Evolutionary conservation across 352 stramenopile genomes (phyloP).

Genomic region (Phytopythium oedochilum): DNA sequence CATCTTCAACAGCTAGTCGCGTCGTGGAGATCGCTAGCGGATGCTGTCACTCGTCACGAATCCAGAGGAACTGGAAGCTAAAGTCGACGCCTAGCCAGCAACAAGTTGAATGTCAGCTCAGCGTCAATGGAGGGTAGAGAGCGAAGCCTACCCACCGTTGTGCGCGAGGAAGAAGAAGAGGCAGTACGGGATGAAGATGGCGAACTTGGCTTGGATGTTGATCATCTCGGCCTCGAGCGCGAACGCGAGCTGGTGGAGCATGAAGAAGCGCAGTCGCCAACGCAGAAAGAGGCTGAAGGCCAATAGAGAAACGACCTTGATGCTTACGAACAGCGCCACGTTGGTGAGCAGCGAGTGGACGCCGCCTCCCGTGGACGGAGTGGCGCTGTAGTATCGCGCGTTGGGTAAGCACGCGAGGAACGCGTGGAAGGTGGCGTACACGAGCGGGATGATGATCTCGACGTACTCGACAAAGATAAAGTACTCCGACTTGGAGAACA

Average conservation of each 20-base stretch:
- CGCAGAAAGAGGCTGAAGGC: conserved; percentile 8
- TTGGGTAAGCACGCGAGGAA: conserved; percentile 11
- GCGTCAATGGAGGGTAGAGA: not conserved
- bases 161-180: conserved; percentile 29
- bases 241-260: conserved; percentile 22
- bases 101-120: not conserved
- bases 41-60: not conserved
- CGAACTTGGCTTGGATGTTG: conserved; percentile 19
- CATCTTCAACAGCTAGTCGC: conserved; percentile 76
- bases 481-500: conserved; percentile 17
- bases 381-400: conserved; percentile 8
- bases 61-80: conserved; percentile 16
- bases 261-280: conserved; percentile 11
- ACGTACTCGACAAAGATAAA: conserved; percentile 22
- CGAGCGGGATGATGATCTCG: conserved; percentile 18
- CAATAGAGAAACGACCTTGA: conserved; percentile 13
- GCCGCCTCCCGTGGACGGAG: not conserved
- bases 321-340: conserved; percentile 12
- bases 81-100: conserved; percentile 9
- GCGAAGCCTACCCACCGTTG: conserved; percentile 5
- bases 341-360: conserved; percentile 7
- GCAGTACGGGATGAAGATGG: conserved; percentile 19
- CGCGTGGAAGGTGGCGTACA: conserved; percentile 17
- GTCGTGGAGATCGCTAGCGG: not conserved
- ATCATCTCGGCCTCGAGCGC: conserved; percentile 17